These are phyloP conservation scores for Quercus suber DNA, from an alignment of 306 rosid genomes.

Conservation along the genomic window DNA sequence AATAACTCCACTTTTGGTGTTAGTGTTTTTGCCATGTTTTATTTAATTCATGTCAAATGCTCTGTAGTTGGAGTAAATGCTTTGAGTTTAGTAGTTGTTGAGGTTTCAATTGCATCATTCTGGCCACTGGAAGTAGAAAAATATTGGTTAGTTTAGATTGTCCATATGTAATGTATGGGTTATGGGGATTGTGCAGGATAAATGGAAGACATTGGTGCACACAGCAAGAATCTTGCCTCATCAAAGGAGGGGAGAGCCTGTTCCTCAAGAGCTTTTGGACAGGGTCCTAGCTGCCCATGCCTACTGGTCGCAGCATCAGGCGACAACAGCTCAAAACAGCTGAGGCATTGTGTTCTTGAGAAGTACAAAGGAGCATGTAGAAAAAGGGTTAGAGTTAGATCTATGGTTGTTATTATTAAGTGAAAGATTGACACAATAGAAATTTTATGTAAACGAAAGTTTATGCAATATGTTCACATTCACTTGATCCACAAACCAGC, in stretches of 20 bases:
- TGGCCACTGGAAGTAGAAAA: background rate
- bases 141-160: background rate
- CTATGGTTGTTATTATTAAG: slow-evolving; percentile 10
- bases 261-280: slow-evolving; percentile 78
- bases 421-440: slow-evolving; percentile 18
- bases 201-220: slow-evolving; percentile 86
- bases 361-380: slow-evolving; percentile 22
- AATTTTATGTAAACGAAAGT: slow-evolving; percentile 11
- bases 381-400: slow-evolving; percentile 6
- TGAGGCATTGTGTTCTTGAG: slow-evolving; percentile 22
- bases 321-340: slow-evolving; percentile 40
- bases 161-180: background rate
- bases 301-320: slow-evolving; percentile 67
- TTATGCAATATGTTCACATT: slow-evolving; percentile 15
- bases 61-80: background rate
- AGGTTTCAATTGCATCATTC: background rate
- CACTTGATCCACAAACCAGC: slow-evolving; percentile 26
- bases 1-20: background rate
- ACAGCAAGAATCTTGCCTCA: slow-evolving; percentile 80
- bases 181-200: slow-evolving; percentile 47
- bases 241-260: slow-evolving; percentile 79
- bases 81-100: background rate
- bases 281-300: slow-evolving; percentile 74
- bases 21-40: background rate
- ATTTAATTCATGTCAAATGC: background rate